Evolutionary conservation across 2,329 filamentous ascomycete species (phyloP), one percentile per base, ranked within the genome.

Genomic region (Trichoderma asperellum): DNA sequence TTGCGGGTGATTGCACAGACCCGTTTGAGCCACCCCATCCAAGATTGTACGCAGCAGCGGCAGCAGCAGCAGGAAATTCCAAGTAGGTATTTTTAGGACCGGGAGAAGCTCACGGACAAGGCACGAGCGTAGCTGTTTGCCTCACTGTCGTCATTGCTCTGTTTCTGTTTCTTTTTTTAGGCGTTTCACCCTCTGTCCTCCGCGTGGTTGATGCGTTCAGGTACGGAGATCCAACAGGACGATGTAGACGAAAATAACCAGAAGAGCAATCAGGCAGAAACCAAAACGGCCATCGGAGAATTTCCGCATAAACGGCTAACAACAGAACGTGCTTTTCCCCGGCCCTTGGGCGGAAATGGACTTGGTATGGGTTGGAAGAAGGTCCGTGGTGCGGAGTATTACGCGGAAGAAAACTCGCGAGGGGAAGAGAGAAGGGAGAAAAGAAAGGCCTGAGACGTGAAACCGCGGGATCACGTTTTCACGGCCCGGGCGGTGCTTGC

Each of bases 401-500:
- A 61, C 58, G 60, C 12, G 43, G 24, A 27, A 32, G 8, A 27
- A 21, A 60, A 12, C 35, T 12, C 21, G 18, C 34, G 32, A 29
- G 24, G 12, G 12, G 24, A 16, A 29, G 55, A n/a, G 53, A 34
- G 32, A 32, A 47, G 18, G 24, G 18, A 21, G 24, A 21, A n/a
- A 47, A 52, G 35, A 21, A 40, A 37, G 29, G 16, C 32, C 43
- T 53, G 65, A 55, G 43, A 61, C 47, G 29, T 61, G 57, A 34
- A 60, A 37, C 34, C 34, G 53, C 65, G 57, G 65, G 47, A 61
- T 53, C 65, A 61, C 56, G 43, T 61, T 43, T 43, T 61, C 57
- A 61, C 65, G 56, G 65, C 65, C 65, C 65, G 65, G 32, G 24
- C 35, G 57, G 21, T 68, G 57, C 63, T 24, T 68, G 57, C 53